Evolutionary conservation across 148 eudicot species (phyloP).

Genomic region (Rhododendron mucronatum): DNA sequence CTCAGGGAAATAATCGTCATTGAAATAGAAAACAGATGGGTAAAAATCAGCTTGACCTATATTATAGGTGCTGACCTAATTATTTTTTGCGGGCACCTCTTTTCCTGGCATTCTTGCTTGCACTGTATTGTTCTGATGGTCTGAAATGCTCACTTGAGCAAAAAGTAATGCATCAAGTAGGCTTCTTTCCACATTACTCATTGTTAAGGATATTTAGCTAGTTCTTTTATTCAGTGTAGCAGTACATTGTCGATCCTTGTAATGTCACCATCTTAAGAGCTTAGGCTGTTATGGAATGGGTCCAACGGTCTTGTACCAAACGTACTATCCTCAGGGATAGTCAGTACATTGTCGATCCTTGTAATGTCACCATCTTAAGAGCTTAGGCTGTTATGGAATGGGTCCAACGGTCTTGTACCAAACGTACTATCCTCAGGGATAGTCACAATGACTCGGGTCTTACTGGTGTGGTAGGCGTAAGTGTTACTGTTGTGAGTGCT

Average conservation of each 20-base stretch:
- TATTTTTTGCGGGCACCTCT: not conserved
- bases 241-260: not conserved
- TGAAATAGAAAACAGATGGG: not conserved
- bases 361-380: not conserved
- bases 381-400: not conserved
- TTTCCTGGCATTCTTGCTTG: not conserved
- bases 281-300: not conserved
- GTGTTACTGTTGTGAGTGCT: not conserved
- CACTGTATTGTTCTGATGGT: not conserved
- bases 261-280: not conserved
- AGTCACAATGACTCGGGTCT: not conserved
- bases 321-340: not conserved
- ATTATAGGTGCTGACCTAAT: not conserved
- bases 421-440: not conserved
- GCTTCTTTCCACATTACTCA: not conserved
- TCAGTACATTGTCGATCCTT: not conserved
- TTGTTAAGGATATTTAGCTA: not conserved
- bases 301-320: not conserved
- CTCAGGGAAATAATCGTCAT: not conserved
- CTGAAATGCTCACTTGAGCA: not conserved
- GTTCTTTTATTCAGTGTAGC: not conserved
- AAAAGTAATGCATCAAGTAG: not conserved
- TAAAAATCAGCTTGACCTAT: not conserved
- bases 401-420: not conserved
- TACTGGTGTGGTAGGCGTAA: not conserved